These are phyloP conservation scores for Amorphotheca resinae DNA, from an alignment of 495 filamentous ascomycete species.

Conservation along the genomic window DNA sequence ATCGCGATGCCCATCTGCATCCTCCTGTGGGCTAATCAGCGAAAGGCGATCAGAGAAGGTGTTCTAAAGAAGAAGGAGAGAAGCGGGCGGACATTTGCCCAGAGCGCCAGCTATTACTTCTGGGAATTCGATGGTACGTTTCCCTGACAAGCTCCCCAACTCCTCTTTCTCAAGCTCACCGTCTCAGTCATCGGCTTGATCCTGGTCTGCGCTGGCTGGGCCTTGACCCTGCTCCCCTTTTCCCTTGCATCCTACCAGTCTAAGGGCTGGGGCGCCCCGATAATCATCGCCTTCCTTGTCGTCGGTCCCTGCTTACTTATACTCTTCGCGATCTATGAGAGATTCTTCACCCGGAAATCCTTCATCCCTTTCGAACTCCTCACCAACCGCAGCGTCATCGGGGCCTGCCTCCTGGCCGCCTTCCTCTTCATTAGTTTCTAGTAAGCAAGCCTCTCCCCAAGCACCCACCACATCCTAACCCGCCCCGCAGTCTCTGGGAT, in stretches of 20 bases:
- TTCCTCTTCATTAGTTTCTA: conserved; percentile 51
- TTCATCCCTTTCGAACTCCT: conserved; percentile 49
- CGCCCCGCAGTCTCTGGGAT: conserved; percentile 35
- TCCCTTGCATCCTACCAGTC: conserved; percentile 36
- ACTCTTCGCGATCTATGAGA: conserved; percentile 45
- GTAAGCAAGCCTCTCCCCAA: conserved; percentile 8
- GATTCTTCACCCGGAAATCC: conserved; percentile 35
- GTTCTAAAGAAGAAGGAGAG: conserved; percentile 23
- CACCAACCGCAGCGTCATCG: conserved; percentile 43
- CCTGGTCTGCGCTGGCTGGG: conserved; percentile 41
- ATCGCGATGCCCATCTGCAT: conserved; percentile 32
- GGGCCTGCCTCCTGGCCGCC: conserved; percentile 39
- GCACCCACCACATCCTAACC: too few species aligned
- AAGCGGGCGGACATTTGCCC: conserved; percentile 32
- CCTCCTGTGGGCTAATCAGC: conserved; percentile 30
- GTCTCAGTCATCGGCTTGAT: conserved; percentile 33
- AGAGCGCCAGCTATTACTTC: conserved; percentile 41
- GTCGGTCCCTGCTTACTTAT: conserved; percentile 41
- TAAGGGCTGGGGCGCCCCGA: conserved; percentile 34
- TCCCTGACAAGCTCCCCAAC: background rate
- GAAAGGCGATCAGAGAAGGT: conserved; percentile 33
- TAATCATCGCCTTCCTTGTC: conserved; percentile 46
- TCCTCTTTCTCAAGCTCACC: background rate
- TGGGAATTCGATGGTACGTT: conserved; percentile 49
- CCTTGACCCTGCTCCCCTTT: conserved; percentile 53